Base-by-base conservation (phyloP, 495 filamentous ascomycete genomes). In the Tirmania nivea region DNA sequence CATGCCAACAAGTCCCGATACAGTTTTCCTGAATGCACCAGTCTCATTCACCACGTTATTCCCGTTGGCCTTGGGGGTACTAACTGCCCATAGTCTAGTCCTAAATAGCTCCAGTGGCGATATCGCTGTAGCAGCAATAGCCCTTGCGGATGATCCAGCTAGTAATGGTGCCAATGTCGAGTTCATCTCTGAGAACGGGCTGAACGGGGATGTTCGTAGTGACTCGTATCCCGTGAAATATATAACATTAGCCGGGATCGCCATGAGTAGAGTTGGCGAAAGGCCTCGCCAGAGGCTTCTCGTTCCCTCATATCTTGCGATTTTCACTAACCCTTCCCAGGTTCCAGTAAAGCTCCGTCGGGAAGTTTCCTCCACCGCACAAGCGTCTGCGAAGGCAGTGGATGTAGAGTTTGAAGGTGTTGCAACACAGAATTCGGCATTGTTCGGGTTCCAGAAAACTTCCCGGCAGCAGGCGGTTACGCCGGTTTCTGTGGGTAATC, bases 151-250 rank as follows among this genome's bases (percentile, higher is more conserved):
- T 4, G 80, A 72, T 2, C 92, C 90, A 16, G 86, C 88, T 10
- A 84, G 70, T 3, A 96, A 73, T 1, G 90, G 86, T 3, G 81
- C 78, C 64, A 83, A 88, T 2, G 65, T 60, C 14, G 39, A 45
- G 39, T 45, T 45, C 10, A 72, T 71, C 54, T 85, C 82, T 49
- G 72, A 71, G 56, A 94, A 73, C 0, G 84, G 87, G 52, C 81
- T 86, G 37, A 66, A 65, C 1, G 71, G 69, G 61, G 81, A 82
- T 20, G 69, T 79, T 12, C 90, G 80, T 55, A 97, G 68, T 78
- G 84, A 90, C 61, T 97, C 90, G 65, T 97, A 97, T n/a, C 89
- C 90, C 35, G 90, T 89, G 60, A 95, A 94, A 68, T 97, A 97
- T 55, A 97, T 96, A 56, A 97, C 88, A 66, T 97, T 97, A 36